A percentile compares a stretch with the other conserved stretches of the same genome.
Evolutionary conservation across 2,329 filamentous ascomycete genomes (phyloP).

Genomic region (Curvularia verruculosa): DNA sequence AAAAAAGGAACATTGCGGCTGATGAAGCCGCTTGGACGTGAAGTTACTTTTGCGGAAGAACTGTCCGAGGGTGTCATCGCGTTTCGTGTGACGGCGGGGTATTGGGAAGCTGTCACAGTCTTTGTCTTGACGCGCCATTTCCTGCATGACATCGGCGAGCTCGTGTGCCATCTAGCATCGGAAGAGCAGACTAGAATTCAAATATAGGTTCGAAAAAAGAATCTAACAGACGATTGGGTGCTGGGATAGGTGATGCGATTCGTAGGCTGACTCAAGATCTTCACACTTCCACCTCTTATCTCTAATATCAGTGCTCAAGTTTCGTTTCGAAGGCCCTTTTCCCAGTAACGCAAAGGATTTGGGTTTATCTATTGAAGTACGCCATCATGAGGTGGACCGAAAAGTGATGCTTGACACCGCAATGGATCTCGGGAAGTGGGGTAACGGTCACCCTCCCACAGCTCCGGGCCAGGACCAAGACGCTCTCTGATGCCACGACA

Average conservation of each 20-base stretch:
- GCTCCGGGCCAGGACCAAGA: not conserved
- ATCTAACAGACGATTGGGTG: not conserved
- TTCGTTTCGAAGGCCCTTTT: not conserved
- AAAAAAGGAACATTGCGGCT: conserved; percentile 8
- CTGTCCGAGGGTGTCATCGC: not conserved
- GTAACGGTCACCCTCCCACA: conserved; percentile 7
- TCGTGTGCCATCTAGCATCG: not conserved
- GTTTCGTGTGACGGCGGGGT: conserved; percentile 4
- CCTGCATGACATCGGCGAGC: not conserved
- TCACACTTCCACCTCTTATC: not conserved
- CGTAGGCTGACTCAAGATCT: not conserved
- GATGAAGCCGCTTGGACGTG: not conserved
- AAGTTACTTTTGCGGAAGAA: not conserved
- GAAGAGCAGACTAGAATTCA: not conserved
- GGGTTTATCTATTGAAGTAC: not conserved
- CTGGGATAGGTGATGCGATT: not conserved
- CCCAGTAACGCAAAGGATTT: not conserved
- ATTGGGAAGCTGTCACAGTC: not conserved
- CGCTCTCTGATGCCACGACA: not conserved
- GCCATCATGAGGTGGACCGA: not conserved
- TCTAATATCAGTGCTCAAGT: not conserved
- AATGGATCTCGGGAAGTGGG: not conserved
- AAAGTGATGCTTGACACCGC: not conserved
- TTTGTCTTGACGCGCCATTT: not conserved
- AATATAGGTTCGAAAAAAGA: not conserved